Percentiles rank a stretch among this genome's conserved stretches.
Conservation (phyloP, 176 grass and related monocot genomes). For the Cenchrus purpureus region DNA sequence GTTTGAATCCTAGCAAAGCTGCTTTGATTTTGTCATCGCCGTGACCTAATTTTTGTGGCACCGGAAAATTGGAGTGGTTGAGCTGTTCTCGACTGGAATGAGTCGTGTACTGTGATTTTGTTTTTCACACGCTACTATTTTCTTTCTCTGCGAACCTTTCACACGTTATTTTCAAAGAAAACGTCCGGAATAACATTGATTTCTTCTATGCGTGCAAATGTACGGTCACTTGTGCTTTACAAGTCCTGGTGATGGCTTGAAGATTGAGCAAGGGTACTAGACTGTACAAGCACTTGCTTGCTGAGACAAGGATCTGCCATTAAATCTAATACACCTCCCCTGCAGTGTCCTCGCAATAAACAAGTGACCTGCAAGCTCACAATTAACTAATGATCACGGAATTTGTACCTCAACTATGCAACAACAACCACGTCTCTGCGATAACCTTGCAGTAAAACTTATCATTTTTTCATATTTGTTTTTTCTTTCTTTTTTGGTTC, state of each 20-base stretch:
- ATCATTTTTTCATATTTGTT: background rate
- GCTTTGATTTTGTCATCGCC: background rate
- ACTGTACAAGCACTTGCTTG: slow-evolving; percentile 34
- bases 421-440: background rate
- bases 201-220: slow-evolving; percentile 14
- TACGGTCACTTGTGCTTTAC: slow-evolving; percentile 12
- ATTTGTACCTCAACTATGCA: background rate
- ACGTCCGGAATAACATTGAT: background rate
- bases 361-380: background rate
- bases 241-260: background rate
- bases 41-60: background rate
- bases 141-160: background rate
- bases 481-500: background rate
- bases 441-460: background rate
- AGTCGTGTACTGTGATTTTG: background rate
- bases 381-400: background rate
- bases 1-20: background rate
- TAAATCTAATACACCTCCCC: slow-evolving; percentile 7
- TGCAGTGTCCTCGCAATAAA: background rate
- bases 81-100: slow-evolving; percentile 4
- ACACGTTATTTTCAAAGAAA: background rate
- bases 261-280: background rate
- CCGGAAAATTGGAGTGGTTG: background rate
- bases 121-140: background rate
- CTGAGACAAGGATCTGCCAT: slow-evolving; percentile 24